Evolutionary conservation across 345 rosid genomes (phyloP), one percentile per base, ranked within the genome.

Genomic region (Geranium brycei): DNA sequence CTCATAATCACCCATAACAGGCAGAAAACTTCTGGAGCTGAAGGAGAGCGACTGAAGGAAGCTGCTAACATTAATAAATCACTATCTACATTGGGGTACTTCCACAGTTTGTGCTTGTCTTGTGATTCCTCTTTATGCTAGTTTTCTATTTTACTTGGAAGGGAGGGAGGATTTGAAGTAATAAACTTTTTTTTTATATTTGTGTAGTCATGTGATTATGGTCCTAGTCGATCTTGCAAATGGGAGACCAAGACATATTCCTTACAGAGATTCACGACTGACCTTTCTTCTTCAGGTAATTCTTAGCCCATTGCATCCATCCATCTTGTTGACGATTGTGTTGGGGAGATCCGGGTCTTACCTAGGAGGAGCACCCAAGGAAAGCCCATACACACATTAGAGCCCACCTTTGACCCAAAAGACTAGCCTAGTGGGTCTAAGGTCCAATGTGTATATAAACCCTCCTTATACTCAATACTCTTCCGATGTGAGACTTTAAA

Each of bases 1-100:
- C 12, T 18, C 59, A 51, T 62, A 31, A 66, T 75, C 51, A 60
- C 60, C 66, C 62, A 51, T 67, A 66, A 71, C 68, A 92, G 98
- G 86, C 97, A 89, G 73, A 92, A 92, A 77, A 85, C 85, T 70
- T 92, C 99, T 62, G 99, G 99, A 62, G 97, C 97, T 69, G 99
- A 92, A 70, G 99, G 99, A 60, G 97, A 92, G 58, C 97, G 99
- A 58, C 69, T 92, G 58, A 92, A 90, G 70, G 99, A 92, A 87
- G 99, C 99, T 63, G 97, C 97, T 68, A 92, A 72, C 67, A 92
- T 92, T 75, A 92, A 92, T 77, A 92, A 90, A 81, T 90, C 99
- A 62, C 67, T 92, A 66, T 92, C 99, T 62, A 89, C 99, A 40
- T 80, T 92, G 62, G 99, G 99, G 99, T 92, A 87, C 68, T 23